Conservation (phyloP, 768 basidiomycete genomes). For the Mycena galericulata region DNA sequence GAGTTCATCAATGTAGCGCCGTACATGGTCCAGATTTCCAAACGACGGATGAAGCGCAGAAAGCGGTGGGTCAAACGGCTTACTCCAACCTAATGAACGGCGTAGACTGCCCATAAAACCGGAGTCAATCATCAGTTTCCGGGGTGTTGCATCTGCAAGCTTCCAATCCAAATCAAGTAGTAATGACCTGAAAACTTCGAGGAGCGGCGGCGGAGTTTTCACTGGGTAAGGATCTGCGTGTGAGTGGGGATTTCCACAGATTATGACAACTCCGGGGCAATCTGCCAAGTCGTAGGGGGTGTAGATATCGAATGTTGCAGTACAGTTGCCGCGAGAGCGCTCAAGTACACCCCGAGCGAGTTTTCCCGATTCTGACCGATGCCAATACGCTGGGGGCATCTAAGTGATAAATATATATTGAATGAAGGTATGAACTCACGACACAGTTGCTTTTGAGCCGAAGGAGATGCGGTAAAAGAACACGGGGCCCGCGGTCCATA, state of each 20-base stretch:
- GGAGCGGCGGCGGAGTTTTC: conserved; percentile 21
- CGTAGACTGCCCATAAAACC: conserved; percentile 37
- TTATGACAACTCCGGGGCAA: neutral
- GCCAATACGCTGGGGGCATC: conserved; percentile 32
- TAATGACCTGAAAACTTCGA: conserved; percentile 28
- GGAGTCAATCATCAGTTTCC: conserved; percentile 38
- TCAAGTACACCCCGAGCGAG: conserved; percentile 29
- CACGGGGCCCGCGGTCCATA: conserved; percentile 41
- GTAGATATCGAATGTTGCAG: conserved; percentile 10
- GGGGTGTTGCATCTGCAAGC: conserved; percentile 44
- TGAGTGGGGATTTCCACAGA: conserved; percentile 14
- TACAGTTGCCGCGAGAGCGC: neutral
- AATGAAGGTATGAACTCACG: conserved; percentile 1
- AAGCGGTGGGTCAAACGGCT: conserved; percentile 10
- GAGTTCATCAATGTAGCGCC: conserved; percentile 36
- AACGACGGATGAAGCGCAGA: conserved; percentile 4
- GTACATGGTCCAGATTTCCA: conserved; percentile 39
- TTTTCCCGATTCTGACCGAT: conserved; percentile 29
- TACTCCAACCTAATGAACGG: conserved; percentile 34
- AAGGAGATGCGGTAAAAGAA: conserved; percentile 27
- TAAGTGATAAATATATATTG: neutral
- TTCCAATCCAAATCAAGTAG: conserved; percentile 38
- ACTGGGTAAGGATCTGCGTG: conserved; percentile 3
- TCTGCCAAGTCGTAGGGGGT: conserved; percentile 11
- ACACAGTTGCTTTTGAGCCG: conserved; percentile 34